phyloP scores from a whole-genome alignment of 73 alveolate species.

The Paraurostyla sp. region DNA sequence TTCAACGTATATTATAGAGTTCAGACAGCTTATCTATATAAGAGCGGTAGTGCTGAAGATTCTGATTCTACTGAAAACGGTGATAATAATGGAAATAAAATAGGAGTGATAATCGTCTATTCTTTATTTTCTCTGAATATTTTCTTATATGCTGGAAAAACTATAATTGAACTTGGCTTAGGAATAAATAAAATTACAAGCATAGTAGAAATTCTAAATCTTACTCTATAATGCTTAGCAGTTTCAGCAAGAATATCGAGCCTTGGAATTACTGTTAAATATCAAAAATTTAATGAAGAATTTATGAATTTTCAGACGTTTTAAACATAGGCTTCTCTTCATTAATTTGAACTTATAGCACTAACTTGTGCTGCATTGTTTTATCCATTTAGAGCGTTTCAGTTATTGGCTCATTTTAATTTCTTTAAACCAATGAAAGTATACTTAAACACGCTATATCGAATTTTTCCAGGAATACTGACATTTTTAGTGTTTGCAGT shows the following conservation, averaged over 20 bases:
- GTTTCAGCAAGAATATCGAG: slow-evolving; percentile 17
- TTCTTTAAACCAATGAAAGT: slow-evolving; percentile 17
- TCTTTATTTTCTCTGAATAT: neutral
- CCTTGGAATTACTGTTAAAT: neutral
- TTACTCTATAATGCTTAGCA: neutral
- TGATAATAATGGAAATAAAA: neutral
- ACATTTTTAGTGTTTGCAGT: neutral
- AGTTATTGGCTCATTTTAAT: slow-evolving; percentile 23
- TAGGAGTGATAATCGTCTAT: neutral
- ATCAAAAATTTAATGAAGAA: neutral
- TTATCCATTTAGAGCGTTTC: slow-evolving; percentile 29
- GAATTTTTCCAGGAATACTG: slow-evolving; percentile 9
- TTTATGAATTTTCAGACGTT: neutral
- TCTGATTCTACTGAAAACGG: too few relatives aligned
- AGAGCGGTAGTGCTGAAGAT: too few relatives aligned
- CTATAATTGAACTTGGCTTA: neutral
- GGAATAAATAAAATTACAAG: neutral
- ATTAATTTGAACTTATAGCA: slow-evolving; percentile 4
- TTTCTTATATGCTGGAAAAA: slow-evolving; percentile 13
- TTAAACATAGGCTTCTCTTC: neutral
- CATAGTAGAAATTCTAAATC: neutral
- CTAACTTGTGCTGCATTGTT: neutral
- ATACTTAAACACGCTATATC: neutral
- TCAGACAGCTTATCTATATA: slow-evolving; percentile 5
- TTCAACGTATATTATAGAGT: neutral